phyloP scores from a whole-genome alignment of 2,329 filamentous ascomycete genomes.

The Fusarium nelsonii region DNA sequence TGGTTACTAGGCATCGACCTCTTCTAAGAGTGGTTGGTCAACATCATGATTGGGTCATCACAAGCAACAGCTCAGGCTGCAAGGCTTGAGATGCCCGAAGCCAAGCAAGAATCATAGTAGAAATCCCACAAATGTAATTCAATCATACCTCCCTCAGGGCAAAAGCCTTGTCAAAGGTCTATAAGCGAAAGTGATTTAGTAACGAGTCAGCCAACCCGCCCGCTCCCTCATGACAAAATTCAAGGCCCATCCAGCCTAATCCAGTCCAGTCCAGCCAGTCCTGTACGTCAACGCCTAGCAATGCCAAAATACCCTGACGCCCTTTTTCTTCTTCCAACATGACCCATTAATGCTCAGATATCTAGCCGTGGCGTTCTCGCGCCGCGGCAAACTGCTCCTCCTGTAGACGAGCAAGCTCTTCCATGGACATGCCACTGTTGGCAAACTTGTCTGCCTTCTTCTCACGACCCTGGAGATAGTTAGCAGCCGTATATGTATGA shows the following conservation, averaged over 20 bases:
- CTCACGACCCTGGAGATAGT: slow-evolving; percentile 77
- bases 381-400: slow-evolving; percentile 91
- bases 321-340: slow-evolving; percentile 19
- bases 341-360: slow-evolving; percentile 11
- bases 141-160: neutral
- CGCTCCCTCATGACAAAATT: slow-evolving; percentile 32
- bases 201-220: slow-evolving; percentile 32
- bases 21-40: neutral
- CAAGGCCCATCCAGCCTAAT: slow-evolving; percentile 26
- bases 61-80: neutral
- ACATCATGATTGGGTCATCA: slow-evolving; percentile 5
- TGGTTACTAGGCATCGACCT: neutral
- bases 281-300: slow-evolving; percentile 52
- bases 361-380: slow-evolving; percentile 53
- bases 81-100: neutral
- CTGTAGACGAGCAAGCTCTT: slow-evolving; percentile 89
- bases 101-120: neutral
- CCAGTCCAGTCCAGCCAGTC: slow-evolving; percentile 39
- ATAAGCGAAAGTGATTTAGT: slow-evolving; percentile 43
- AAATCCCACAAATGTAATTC: slow-evolving; percentile 15
- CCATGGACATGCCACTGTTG: slow-evolving; percentile 90
- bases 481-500: slow-evolving; percentile 58
- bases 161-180: slow-evolving; percentile 25
- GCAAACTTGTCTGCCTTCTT: slow-evolving; percentile 98
- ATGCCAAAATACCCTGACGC: slow-evolving; percentile 49